These are phyloP conservation scores for Royoungia palumana DNA, from an alignment of 768 basidiomycete species.

Conservation along the genomic window DNA sequence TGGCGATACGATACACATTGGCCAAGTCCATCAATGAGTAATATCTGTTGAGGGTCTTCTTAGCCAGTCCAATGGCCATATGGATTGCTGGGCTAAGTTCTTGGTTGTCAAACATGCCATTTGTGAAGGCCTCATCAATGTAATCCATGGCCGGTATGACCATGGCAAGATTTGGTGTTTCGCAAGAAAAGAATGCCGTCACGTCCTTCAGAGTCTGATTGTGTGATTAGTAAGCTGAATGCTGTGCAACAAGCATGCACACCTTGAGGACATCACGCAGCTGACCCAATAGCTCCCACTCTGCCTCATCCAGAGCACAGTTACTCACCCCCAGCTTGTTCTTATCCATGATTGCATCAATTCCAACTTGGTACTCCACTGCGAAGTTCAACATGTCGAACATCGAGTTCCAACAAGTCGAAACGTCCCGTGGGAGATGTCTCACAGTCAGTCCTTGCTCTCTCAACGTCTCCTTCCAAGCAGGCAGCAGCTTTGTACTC, in stretches of 20 bases:
- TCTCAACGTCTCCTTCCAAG: no score
- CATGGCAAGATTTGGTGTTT: conserved; percentile 24
- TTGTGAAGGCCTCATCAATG: conserved; percentile 27
- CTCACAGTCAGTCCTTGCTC: no score
- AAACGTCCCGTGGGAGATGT: conserved; percentile 15
- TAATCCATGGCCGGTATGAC: conserved; percentile 40
- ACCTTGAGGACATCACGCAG: conserved; percentile 32
- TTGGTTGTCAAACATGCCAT: neutral
- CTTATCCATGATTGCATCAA: conserved; percentile 21
- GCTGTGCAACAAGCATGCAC: no score
- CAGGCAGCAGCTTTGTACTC: conserved; percentile 15
- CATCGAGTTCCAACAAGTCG: conserved; percentile 18
- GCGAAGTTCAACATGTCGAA: conserved; percentile 25
- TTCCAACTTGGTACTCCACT: conserved; percentile 15
- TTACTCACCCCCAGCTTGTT: conserved; percentile 13
- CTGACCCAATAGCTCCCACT: conserved; percentile 36
- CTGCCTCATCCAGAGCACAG: conserved; percentile 23
- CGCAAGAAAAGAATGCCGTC: conserved; percentile 32
- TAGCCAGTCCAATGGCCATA: conserved; percentile 15
- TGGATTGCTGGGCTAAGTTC: conserved; percentile 1
- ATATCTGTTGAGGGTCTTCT: conserved; percentile 25
- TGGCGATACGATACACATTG: conserved; percentile 14
- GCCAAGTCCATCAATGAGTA: conserved; percentile 31
- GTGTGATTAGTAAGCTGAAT: neutral
- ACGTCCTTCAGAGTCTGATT: conserved; percentile 36